Evolutionary conservation across 495 filamentous ascomycete species (phyloP), one percentile per base, ranked within the genome.

Genomic region (Trichoderma orchidacearum): DNA sequence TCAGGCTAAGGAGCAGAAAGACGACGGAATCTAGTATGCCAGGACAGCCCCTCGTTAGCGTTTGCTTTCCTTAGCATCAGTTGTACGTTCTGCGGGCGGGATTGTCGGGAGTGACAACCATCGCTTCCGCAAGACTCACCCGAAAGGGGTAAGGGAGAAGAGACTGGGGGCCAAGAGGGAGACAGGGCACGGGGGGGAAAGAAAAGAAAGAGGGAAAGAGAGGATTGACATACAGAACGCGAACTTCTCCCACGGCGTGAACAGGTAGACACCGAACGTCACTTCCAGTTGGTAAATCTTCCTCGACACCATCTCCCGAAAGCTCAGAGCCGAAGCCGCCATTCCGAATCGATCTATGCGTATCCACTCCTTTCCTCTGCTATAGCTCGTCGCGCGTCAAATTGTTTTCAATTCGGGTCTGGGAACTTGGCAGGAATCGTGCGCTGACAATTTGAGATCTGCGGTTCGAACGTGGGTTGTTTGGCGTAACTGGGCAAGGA

Each of bases 1-100:
- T 81, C 77, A 97, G 84, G 61, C 82, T 82, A 69, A 88, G 69
- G 64, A 94, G 82, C 63, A 94, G 82, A 72, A 98, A 90, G 65
- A 96, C 77, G 66, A 95, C 78, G 9, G 87, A 90, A 77, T 96
- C 93, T 98, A 60, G 30, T 18, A 12, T 12, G 23, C 11, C 21
- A 3, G 6, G 36, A 2, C 1, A 8, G 5, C 12, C 17, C 27
- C 11, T 35, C 4, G 51, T 28, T 32, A 6, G 31, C 12, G 25
- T 31, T 31, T n/a, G 32, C 8, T n/a, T n/a, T 36, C 32, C 32
- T n/a, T n/a, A n/a, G n/a, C n/a, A n/a, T n/a, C n/a, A n/a, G n/a
- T n/a, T n/a, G n/a, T n/a, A 15, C 1, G 13, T 9, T 48, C 11
- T 48, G 5, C 6, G 2, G 18, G 38, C 38, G 38, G 38, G 5